These are phyloP conservation scores for Aureobasidium sp. DNA, from an alignment of 2,329 filamentous ascomycete genomes.

Conservation along the genomic window DNA sequence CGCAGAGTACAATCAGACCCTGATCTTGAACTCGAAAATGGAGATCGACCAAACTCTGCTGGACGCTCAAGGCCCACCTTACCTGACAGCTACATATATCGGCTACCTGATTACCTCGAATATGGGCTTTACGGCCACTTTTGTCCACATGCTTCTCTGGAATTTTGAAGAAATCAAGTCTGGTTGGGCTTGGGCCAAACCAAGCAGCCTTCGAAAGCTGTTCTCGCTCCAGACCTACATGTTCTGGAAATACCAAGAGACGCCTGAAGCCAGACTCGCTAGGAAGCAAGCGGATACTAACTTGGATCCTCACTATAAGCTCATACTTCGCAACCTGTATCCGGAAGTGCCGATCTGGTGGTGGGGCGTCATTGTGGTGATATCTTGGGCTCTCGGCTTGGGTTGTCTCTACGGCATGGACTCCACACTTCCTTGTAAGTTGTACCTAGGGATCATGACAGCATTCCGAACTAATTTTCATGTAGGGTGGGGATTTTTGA, in stretches of 20 bases:
- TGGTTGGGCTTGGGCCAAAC: slow-evolving; percentile 29
- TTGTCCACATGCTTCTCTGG: slow-evolving; percentile 37
- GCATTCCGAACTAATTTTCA: neutral
- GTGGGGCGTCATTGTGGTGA: slow-evolving; percentile 24
- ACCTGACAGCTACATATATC: slow-evolving; percentile 30
- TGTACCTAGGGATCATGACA: no score
- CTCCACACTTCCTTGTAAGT: slow-evolving; percentile 26
- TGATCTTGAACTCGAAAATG: slow-evolving; percentile 36
- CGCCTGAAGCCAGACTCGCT: slow-evolving; percentile 21
- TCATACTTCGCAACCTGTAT: slow-evolving; percentile 28
- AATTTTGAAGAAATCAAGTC: slow-evolving; percentile 33
- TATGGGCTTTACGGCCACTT: slow-evolving; percentile 41
- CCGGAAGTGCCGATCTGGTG: slow-evolving; percentile 29
- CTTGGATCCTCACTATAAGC: slow-evolving; percentile 29
- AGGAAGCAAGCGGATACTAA: slow-evolving; percentile 23
- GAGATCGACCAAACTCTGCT: slow-evolving; percentile 34
- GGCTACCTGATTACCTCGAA: slow-evolving; percentile 40
- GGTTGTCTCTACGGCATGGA: slow-evolving; percentile 25
- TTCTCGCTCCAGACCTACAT: slow-evolving; percentile 21
- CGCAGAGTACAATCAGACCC: slow-evolving; percentile 38
- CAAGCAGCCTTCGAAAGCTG: slow-evolving; percentile 22
- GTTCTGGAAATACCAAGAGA: slow-evolving; percentile 25
- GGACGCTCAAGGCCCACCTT: slow-evolving; percentile 35
- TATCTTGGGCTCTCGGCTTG: slow-evolving; percentile 23
- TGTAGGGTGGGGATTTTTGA: slow-evolving; percentile 27